A percentile compares a stretch with the other conserved stretches of the same genome.
Conservation (phyloP, 2,329 filamentous ascomycete species). For the Pestalotiopsis sp. region DNA sequence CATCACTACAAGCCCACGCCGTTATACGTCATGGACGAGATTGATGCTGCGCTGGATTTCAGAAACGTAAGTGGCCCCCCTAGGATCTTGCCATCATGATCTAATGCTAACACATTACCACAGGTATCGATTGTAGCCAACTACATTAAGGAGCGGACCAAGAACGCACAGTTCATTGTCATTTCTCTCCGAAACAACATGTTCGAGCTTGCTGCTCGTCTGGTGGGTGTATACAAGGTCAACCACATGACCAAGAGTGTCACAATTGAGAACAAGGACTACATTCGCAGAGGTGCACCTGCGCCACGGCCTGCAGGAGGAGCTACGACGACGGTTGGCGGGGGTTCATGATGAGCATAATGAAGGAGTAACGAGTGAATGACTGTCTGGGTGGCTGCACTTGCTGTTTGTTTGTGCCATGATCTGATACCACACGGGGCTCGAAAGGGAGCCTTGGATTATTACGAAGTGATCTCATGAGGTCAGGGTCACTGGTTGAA, state of each 20-base stretch:
- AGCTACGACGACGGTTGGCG: not conserved
- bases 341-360: not conserved
- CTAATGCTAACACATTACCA: not conserved
- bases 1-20: conserved; percentile 98
- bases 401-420: not conserved
- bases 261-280: conserved; percentile 84
- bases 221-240: conserved; percentile 98
- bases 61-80: conserved; percentile 74
- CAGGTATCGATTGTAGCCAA: conserved; percentile 96
- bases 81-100: not conserved
- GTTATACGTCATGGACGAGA: conserved; percentile 99
- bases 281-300: conserved; percentile 46
- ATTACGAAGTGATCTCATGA: not conserved
- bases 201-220: conserved; percentile 95
- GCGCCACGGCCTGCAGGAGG: conserved; percentile 16
- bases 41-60: conserved; percentile 97
- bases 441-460: not conserved
- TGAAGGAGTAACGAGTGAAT: conserved; percentile 4
- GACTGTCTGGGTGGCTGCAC: not conserved
- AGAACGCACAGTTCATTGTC: conserved; percentile 99
- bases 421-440: conserved; percentile 1
- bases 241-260: conserved; percentile 98
- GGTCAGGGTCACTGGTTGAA: not conserved
- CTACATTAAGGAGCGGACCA: conserved; percentile 98
- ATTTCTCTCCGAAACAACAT: conserved; percentile 98